Conservation (phyloP, 441 rosid species). For the Aquilaria agallochum region DNA sequence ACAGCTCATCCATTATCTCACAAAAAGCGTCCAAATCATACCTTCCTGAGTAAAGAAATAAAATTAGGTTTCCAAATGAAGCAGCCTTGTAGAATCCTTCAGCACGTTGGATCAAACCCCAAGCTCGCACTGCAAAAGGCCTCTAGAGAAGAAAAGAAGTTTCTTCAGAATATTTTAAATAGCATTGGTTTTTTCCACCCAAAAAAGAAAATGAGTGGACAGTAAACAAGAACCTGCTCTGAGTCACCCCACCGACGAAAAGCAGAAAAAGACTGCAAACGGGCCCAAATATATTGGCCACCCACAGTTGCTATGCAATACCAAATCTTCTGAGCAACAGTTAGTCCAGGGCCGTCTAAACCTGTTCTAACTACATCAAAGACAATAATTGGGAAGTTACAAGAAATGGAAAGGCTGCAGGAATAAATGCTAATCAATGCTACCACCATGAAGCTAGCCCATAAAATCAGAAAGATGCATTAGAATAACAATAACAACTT, state of each 20-base stretch:
- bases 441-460: too few relatives aligned
- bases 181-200: not conserved
- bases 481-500: too few relatives aligned
- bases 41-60: slow-evolving; percentile 94
- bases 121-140: slow-evolving; percentile 74
- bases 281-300: slow-evolving; percentile 90
- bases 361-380: slow-evolving; percentile 75
- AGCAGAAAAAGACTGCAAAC: slow-evolving; percentile 89
- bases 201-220: not conserved
- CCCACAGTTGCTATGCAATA: slow-evolving; percentile 92
- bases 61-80: slow-evolving; percentile 77
- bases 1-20: too few relatives aligned
- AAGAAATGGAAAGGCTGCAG: not conserved
- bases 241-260: slow-evolving; percentile 98
- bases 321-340: slow-evolving; percentile 80
- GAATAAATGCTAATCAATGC: not conserved
- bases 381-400: slow-evolving; percentile 11
- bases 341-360: slow-evolving; percentile 90
- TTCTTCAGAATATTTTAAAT: slow-evolving; percentile 3
- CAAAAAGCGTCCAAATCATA: slow-evolving; percentile 18
- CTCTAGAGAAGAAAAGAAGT: slow-evolving; percentile 46
- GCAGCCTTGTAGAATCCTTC: slow-evolving; percentile 91
- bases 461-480: too few relatives aligned
- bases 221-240: slow-evolving; percentile 53
- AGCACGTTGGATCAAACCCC: slow-evolving; percentile 70